Evolutionary conservation across 2,329 filamentous ascomycete genomes (phyloP).

Genomic region (Xenoacremonium recifei): DNA sequence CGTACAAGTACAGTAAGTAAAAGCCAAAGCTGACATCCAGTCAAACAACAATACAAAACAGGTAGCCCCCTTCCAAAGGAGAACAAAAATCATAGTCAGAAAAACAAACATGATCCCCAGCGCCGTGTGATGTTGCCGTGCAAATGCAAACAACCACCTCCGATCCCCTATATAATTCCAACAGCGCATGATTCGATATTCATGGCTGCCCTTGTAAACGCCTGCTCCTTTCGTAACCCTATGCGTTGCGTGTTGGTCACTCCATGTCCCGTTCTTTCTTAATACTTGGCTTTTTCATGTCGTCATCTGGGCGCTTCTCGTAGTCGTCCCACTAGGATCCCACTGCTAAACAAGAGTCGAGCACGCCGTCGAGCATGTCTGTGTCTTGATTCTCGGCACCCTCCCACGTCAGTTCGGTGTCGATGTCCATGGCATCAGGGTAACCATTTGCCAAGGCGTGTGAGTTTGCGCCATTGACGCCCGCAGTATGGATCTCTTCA

Average conservation of each 20-base stretch:
- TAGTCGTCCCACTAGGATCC: slow-evolving; percentile 28
- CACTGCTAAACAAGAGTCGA: slow-evolving; percentile 56
- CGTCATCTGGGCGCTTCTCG: background rate
- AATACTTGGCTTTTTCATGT: no score
- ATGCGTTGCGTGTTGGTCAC: no score
- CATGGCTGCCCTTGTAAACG: no score
- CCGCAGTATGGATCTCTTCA: slow-evolving; percentile 29
- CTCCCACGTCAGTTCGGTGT: slow-evolving; percentile 61
- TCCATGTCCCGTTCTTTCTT: no score
- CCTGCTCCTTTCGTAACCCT: no score
- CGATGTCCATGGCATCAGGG: slow-evolving; percentile 58
- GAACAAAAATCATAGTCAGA: no score
- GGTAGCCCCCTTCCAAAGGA: no score
- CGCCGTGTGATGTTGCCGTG: slow-evolving; percentile 25
- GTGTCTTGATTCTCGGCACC: slow-evolving; percentile 54
- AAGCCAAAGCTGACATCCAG: no score
- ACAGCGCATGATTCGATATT: no score
- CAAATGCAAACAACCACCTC: slow-evolving; percentile 17
- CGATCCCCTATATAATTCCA: no score
- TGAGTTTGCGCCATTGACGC: slow-evolving; percentile 35
- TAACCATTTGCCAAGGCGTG: slow-evolving; percentile 47
- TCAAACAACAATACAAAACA: no score
- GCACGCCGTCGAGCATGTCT: slow-evolving; percentile 51
- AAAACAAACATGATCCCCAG: no score
- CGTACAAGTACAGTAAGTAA: slow-evolving; percentile 11